Evolutionary conservation across 2,329 filamentous ascomycete genomes (phyloP).

Genomic region (Xylariaceae sp.): DNA sequence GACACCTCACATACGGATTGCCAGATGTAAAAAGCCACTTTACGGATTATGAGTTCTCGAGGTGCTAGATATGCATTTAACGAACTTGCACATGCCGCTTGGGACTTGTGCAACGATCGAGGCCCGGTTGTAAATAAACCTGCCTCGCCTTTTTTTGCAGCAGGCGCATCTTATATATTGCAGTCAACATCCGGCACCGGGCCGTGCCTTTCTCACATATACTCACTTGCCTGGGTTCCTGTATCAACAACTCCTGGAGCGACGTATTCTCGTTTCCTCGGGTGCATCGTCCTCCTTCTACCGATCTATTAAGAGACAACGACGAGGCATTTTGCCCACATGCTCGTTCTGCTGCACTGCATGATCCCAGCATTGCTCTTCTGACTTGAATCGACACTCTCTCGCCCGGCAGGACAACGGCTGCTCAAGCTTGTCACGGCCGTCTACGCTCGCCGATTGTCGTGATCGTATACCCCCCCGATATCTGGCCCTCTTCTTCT

Average conservation of each 20-base stretch:
- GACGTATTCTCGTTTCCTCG: neutral
- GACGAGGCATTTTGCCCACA: slow-evolving; percentile 3
- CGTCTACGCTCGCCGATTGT: slow-evolving; percentile 6
- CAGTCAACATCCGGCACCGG: slow-evolving; percentile 8
- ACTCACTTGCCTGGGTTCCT: slow-evolving; percentile 5
- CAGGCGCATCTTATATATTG: slow-evolving; percentile 15
- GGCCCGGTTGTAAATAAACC: slow-evolving; percentile 13
- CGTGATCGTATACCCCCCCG: neutral
- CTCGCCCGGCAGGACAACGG: slow-evolving; percentile 1
- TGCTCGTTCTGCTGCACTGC: slow-evolving; percentile 2
- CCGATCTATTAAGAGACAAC: neutral
- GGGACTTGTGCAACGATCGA: slow-evolving; percentile 5
- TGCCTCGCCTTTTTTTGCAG: slow-evolving; percentile 14
- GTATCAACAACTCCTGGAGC: slow-evolving; percentile 2
- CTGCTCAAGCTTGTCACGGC: slow-evolving; percentile 2
- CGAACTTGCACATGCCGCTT: slow-evolving; percentile 4
- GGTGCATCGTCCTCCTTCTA: neutral
- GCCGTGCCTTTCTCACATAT: slow-evolving; percentile 9
- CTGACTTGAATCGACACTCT: neutral
- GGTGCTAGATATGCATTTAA: neutral
- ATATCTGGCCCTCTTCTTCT: neutral
- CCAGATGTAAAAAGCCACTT: too few species aligned
- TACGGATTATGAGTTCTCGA: neutral
- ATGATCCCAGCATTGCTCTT: slow-evolving; percentile 1
- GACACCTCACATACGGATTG: neutral